phyloP scores from a whole-genome alignment of 192 early-diverging fungal species.

The Coemansia guatemalensis region DNA sequence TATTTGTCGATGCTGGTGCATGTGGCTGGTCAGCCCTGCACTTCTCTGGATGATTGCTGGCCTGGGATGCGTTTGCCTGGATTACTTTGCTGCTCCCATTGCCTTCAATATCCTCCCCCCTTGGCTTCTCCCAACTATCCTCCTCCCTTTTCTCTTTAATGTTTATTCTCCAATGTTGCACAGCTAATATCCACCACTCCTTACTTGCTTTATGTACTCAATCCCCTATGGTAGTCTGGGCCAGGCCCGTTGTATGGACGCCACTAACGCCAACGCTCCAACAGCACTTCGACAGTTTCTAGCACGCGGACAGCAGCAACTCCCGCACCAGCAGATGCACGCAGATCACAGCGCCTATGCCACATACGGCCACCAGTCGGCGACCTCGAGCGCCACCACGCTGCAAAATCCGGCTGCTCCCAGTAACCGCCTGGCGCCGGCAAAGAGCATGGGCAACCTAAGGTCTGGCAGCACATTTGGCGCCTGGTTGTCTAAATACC shows the following conservation, averaged over 20 bases:
- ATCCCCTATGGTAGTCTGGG: background rate
- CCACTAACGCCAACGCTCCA: slow-evolving; percentile 29
- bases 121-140: too few species aligned
- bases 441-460: slow-evolving; percentile 44
- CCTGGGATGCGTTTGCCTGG: background rate
- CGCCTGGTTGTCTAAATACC: slow-evolving; percentile 49
- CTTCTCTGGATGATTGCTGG: background rate
- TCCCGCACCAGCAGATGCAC: slow-evolving; percentile 10
- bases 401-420: slow-evolving; percentile 19
- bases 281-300: slow-evolving; percentile 45
- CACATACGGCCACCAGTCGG: slow-evolving; percentile 29
- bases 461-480: slow-evolving; percentile 43
- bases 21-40: background rate
- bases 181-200: background rate
- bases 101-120: background rate
- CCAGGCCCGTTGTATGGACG: slow-evolving; percentile 20
- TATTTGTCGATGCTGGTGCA: background rate
- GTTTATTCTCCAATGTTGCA: background rate
- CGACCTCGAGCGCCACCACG: slow-evolving; percentile 39
- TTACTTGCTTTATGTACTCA: background rate
- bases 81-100: background rate
- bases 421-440: slow-evolving; percentile 18
- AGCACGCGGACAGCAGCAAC: slow-evolving; percentile 28
- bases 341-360: slow-evolving; percentile 12
- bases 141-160: background rate